Conservation (phyloP, 2,329 filamentous ascomycete species). For the Tolypocladium pustulatum region DNA sequence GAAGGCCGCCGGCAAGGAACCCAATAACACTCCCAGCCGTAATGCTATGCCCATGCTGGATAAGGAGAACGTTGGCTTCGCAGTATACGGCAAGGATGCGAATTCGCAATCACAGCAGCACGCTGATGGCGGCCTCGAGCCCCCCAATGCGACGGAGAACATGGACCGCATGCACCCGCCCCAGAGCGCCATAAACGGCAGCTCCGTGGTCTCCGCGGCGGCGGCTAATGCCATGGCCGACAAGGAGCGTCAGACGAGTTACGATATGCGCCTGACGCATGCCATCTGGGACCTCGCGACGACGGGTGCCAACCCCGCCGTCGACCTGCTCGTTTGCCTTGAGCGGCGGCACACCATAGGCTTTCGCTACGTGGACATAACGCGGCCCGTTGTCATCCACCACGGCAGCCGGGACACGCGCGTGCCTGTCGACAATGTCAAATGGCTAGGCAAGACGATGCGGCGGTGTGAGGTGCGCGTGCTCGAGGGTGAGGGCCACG, state of each 20-base stretch:
- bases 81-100: slow-evolving; percentile 14
- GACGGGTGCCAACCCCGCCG: slow-evolving; percentile 82
- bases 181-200: slow-evolving; percentile 12
- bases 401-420: slow-evolving; percentile 85
- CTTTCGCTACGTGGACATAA: slow-evolving; percentile 95
- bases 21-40: slow-evolving; percentile 19
- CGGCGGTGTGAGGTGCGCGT: slow-evolving; percentile 83
- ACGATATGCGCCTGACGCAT: slow-evolving; percentile 79
- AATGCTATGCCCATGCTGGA: slow-evolving; percentile 29
- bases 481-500: slow-evolving; percentile 84
- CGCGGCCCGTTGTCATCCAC: slow-evolving; percentile 81
- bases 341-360: slow-evolving; percentile 87
- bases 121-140: slow-evolving; percentile 9
- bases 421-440: slow-evolving; percentile 89
- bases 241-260: slow-evolving; percentile 61
- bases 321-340: slow-evolving; percentile 84
- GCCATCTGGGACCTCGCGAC: slow-evolving; percentile 93
- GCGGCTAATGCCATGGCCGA: slow-evolving; percentile 54
- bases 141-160: slow-evolving; percentile 29
- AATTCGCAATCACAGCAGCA: slow-evolving; percentile 6
- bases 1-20: slow-evolving; percentile 34
- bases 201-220: slow-evolving; percentile 32
- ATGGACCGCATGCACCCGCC: slow-evolving; percentile 35
- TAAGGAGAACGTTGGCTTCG: slow-evolving; percentile 36
- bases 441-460: slow-evolving; percentile 93